Conservation (phyloP, 345 rosid species). For the Dipteronia sinensis region DNA sequence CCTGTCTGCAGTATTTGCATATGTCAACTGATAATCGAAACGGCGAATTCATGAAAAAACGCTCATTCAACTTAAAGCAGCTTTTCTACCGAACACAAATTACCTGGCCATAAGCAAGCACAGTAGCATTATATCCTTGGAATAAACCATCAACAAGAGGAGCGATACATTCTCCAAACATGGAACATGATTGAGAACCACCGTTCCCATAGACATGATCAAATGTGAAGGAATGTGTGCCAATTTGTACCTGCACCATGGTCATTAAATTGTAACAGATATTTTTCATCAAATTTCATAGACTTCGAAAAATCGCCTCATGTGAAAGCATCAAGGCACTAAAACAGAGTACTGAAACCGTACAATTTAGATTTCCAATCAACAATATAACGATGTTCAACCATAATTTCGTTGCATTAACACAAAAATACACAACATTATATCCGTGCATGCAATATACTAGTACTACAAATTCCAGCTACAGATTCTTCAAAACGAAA, state of each 20-base stretch:
- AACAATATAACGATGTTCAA: neutral
- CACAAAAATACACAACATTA: neutral
- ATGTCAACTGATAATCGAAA: slow-evolving; percentile 19
- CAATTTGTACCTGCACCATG: slow-evolving; percentile 67
- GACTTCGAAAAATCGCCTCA: no score
- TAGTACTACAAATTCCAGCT: neutral
- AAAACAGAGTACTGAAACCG: no score
- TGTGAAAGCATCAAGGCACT: no score
- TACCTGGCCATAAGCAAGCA: slow-evolving; percentile 94
- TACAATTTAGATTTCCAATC: no score
- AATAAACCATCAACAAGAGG: slow-evolving; percentile 80
- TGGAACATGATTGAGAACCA: slow-evolving; percentile 52
- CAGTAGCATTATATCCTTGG: slow-evolving; percentile 85
- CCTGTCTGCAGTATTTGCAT: slow-evolving; percentile 62
- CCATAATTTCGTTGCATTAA: neutral
- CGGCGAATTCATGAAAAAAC: neutral
- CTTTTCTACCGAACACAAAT: neutral
- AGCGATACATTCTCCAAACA: slow-evolving; percentile 73
- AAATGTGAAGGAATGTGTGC: slow-evolving; percentile 75
- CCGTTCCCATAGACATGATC: slow-evolving; percentile 81
- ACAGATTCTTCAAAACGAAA: neutral
- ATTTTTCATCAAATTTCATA: neutral
- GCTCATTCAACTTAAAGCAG: slow-evolving; percentile 4
- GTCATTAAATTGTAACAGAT: slow-evolving; percentile 13
- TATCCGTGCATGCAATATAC: neutral